Base-by-base conservation (phyloP, 495 filamentous ascomycete genomes). In the Daldinia caldariorum region DNA sequence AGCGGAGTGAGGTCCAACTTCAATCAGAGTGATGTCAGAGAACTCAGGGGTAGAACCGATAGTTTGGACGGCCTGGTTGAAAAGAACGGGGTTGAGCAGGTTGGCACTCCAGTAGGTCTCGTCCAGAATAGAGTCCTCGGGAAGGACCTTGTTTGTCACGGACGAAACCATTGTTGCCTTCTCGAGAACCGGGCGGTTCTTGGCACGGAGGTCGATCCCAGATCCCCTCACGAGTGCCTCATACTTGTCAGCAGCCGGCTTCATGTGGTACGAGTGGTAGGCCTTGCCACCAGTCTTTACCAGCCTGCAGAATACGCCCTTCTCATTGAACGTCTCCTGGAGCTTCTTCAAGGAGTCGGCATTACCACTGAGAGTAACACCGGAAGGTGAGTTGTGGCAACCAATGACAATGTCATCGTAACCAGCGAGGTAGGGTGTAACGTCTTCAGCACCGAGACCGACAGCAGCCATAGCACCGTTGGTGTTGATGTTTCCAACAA, bases 1-100 rank as follows among this genome's bases (percentile, higher is more conserved):
- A 0, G 87, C 84, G 4, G 79, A 76, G 65, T 89, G 87, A 49
- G 88, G 86, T 0, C 88, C 87, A 14, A 88, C 73, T 54, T 89
- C 86, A 14, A 88, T 67, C 0, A 87, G 37, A 0, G 75, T 50
- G 16, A 58, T 51, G 26, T 45, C 18, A 20, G 60, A 51, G 18
- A 62, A 58, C 3, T 66, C 32, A 0, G 70, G 45, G 18, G 41
- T 51, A 1, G 10, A 45, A 3, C 66, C 32, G 20, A 76, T 58
- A 0, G 54, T 64, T 13, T 72, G 45, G 38, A 80, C 74, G 58
- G 82, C 83, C 16, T 78, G 59, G 2, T 77, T 67, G 64, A 86
- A 87, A 12, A 76, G 72, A 0, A 87, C 85, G 0, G 78, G 81
- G 6, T 76, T 81, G 3, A 76, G 63, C 47, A 87, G 64, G 60